phyloP scores from a whole-genome alignment of 179 eudicot genomes.

The Carnegiea gigantea region DNA sequence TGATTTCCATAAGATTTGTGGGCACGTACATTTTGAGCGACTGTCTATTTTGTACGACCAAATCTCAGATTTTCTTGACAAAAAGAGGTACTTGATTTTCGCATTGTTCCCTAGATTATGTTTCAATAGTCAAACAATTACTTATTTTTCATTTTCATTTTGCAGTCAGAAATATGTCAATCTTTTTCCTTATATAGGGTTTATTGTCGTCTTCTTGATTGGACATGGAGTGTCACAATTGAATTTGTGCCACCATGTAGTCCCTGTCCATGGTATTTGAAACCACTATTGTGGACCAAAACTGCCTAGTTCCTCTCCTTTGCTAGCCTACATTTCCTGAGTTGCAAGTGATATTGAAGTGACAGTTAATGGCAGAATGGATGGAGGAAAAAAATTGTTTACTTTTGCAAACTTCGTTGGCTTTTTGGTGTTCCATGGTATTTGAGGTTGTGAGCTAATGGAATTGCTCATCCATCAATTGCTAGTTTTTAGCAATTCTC shows the following conservation, averaged over 20 bases:
- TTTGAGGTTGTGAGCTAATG: neutral
- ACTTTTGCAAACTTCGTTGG: neutral
- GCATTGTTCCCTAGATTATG: neutral
- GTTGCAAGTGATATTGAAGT: neutral
- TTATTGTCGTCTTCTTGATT: neutral
- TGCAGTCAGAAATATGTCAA: neutral
- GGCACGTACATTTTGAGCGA: conserved; percentile 85
- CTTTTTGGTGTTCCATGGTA: neutral
- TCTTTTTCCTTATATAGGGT: neutral
- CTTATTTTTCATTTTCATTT: neutral
- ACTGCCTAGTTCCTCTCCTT: neutral
- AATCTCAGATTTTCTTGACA: conserved; percentile 71
- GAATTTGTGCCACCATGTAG: neutral
- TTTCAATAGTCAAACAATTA: neutral
- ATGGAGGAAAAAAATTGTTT: too few species aligned
- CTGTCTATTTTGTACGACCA: conserved; percentile 86
- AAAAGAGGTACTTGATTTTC: conserved; percentile 57
- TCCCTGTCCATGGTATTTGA: neutral
- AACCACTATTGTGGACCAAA: too few species aligned
- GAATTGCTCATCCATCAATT: neutral
- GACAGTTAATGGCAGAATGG: neutral
- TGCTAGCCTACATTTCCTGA: neutral
- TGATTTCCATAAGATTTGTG: conserved; percentile 90
- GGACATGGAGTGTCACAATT: neutral
- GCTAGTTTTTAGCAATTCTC: neutral